These are phyloP conservation scores for Panaeolus papilionaceus DNA, from an alignment of 768 basidiomycete species.

Conservation along the genomic window DNA sequence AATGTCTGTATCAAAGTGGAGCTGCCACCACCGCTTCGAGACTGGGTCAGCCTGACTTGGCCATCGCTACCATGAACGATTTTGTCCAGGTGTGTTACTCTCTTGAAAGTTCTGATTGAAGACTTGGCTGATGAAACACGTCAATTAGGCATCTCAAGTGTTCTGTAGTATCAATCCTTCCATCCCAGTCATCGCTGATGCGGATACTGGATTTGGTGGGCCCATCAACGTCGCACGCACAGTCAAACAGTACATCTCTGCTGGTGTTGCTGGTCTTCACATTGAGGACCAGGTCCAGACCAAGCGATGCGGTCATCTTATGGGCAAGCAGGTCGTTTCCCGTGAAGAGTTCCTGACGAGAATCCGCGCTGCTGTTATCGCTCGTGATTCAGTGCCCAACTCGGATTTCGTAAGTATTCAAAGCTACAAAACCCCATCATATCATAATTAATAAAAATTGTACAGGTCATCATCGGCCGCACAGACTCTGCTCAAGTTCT, in stretches of 20 bases:
- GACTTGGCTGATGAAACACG: not conserved
- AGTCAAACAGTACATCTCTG: constrained; percentile 76
- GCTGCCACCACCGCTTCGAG: constrained; percentile 84
- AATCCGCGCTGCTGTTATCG: constrained; percentile 66
- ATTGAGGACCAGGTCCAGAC: not conserved
- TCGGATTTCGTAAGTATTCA: constrained; percentile 63
- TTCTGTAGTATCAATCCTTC: constrained; percentile 70
- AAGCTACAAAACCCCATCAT: not conserved
- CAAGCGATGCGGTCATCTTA: constrained; percentile 15
- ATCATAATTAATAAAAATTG: too few relatives aligned
- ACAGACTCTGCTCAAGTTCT: constrained; percentile 83
- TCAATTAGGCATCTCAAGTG: constrained; percentile 66
- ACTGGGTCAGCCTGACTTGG: constrained; percentile 79
- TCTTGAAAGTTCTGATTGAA: too few relatives aligned
- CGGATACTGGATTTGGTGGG: constrained; percentile 85
- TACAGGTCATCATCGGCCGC: constrained; percentile 77
- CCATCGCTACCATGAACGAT: constrained; percentile 80
- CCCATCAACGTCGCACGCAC: constrained; percentile 74
- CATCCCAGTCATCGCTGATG: constrained; percentile 78
- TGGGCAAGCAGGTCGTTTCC: constrained; percentile 13
- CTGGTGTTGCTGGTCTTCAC: constrained; percentile 60
- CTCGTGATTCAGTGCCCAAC: constrained; percentile 75
- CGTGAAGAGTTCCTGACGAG: constrained; percentile 15
- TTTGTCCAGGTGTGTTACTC: constrained; percentile 64
- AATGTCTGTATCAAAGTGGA: constrained; percentile 81